Conservation (phyloP, 192 early-diverging fungal species). For the Podochytrium sp. region DNA sequence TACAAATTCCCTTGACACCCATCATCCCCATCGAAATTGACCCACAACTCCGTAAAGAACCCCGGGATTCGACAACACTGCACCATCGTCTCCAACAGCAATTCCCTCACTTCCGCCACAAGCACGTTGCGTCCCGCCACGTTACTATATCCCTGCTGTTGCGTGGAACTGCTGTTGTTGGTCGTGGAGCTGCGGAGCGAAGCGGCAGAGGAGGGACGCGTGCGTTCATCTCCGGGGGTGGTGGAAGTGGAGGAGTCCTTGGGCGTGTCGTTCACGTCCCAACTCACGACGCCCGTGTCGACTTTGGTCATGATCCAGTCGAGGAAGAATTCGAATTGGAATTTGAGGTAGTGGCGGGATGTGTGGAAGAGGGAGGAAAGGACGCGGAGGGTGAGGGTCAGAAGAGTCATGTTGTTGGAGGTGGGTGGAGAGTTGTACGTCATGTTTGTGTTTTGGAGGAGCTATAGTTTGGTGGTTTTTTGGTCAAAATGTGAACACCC, state of each 20-base stretch:
- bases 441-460: slow-evolving; percentile 60
- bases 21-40: slow-evolving; percentile 92
- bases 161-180: too few species aligned
- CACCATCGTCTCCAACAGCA: slow-evolving; percentile 79
- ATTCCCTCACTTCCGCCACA: slow-evolving; percentile 80
- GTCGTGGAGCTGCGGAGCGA: too few species aligned
- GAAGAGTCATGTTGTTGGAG: slow-evolving; percentile 42
- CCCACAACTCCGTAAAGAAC: slow-evolving; percentile 87
- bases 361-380: slow-evolving; percentile 76
- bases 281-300: slow-evolving; percentile 51
- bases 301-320: slow-evolving; percentile 51
- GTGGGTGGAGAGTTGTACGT: slow-evolving; percentile 45
- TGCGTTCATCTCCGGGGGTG: not conserved
- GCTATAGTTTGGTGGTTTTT: slow-evolving; percentile 44
- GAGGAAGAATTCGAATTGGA: slow-evolving; percentile 81
- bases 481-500: slow-evolving; percentile 29
- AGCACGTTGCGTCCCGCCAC: slow-evolving; percentile 45
- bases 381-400: slow-evolving; percentile 65
- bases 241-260: not conserved
- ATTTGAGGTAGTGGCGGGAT: slow-evolving; percentile 66
- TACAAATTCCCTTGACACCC: slow-evolving; percentile 79
- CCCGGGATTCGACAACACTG: slow-evolving; percentile 75
- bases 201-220: not conserved
- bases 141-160: too few species aligned
- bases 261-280: slow-evolving; percentile 54